Evolutionary conservation across 2,329 filamentous ascomycete species (phyloP).

Genomic region (Claviceps sp.): DNA sequence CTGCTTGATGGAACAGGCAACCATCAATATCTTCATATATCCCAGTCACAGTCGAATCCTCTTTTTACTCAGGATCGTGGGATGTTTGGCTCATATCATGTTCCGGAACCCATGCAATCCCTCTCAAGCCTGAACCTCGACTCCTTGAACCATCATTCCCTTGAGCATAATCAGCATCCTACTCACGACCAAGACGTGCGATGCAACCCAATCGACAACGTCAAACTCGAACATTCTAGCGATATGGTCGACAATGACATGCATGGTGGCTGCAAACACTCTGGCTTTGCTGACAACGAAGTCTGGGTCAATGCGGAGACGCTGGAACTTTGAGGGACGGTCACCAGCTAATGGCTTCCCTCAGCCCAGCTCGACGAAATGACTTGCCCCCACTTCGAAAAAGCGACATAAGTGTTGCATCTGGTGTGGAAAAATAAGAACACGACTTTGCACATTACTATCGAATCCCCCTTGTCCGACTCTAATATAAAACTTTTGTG

Average conservation of each 20-base stretch:
- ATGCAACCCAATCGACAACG: slow-evolving; percentile 2
- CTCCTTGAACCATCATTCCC: slow-evolving; percentile 15
- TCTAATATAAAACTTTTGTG: background rate
- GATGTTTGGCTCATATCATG: slow-evolving; percentile 15
- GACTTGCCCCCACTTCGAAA: background rate
- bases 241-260: slow-evolving; percentile 12
- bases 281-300: slow-evolving; percentile 6
- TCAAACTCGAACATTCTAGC: slow-evolving; percentile 15
- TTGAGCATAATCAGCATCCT: slow-evolving; percentile 8
- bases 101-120: slow-evolving; percentile 10
- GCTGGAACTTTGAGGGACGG: slow-evolving; percentile 2
- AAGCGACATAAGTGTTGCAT: background rate
- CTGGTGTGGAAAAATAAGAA: background rate
- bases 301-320: slow-evolving; percentile 5
- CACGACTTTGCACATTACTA: too few relatives aligned
- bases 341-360: background rate
- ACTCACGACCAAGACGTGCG: slow-evolving; percentile 8
- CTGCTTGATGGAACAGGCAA: slow-evolving; percentile 9
- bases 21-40: slow-evolving; percentile 15
- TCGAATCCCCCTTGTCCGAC: too few relatives aligned
- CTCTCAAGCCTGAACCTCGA: slow-evolving; percentile 18
- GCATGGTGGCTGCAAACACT: slow-evolving; percentile 13
- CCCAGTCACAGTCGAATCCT: slow-evolving; percentile 19
- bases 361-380: background rate
- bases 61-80: slow-evolving; percentile 20